Evolutionary conservation across 2,329 filamentous ascomycete genomes (phyloP).

Genomic region (Aspergillus spinulosporus): DNA sequence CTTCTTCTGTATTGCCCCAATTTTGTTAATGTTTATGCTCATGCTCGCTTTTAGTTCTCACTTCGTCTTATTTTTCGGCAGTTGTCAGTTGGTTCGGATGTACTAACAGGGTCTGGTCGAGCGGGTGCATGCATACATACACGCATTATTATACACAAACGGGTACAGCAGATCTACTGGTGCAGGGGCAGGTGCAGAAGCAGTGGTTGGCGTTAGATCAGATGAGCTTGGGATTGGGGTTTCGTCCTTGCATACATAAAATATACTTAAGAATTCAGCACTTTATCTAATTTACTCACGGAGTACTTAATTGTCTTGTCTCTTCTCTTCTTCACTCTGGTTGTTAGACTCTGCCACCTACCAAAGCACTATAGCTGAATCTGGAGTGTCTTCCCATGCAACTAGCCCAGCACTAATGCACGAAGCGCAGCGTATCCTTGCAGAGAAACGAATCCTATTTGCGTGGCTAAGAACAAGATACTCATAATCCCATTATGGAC

Average conservation of each 20-base stretch:
- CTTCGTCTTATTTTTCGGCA: background rate
- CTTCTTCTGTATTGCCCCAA: background rate
- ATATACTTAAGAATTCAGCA: background rate
- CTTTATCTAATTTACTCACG: background rate
- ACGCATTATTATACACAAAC: background rate
- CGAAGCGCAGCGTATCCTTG: too few species aligned
- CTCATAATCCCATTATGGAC: too few species aligned
- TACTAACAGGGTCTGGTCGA: background rate
- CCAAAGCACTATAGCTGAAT: too few species aligned
- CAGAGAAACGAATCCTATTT: too few species aligned
- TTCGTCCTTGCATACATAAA: background rate
- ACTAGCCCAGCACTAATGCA: too few species aligned
- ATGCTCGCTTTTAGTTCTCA: background rate
- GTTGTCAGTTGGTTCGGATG: background rate
- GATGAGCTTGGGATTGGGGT: background rate
- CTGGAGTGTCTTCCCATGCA: too few species aligned
- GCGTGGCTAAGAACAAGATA: too few species aligned
- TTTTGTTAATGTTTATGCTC: background rate
- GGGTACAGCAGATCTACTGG: background rate
- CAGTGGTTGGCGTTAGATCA: background rate
- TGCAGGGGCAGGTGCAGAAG: background rate
- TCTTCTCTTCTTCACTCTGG: too few species aligned
- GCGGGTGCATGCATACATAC: background rate
- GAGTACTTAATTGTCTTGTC: too few species aligned
- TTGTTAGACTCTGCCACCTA: too few species aligned